A percentile compares a stretch with the other conserved stretches of the same genome.
These are phyloP conservation scores for Solanum peruvianum DNA, from an alignment of 257 asterid species.

Conservation along the genomic window DNA sequence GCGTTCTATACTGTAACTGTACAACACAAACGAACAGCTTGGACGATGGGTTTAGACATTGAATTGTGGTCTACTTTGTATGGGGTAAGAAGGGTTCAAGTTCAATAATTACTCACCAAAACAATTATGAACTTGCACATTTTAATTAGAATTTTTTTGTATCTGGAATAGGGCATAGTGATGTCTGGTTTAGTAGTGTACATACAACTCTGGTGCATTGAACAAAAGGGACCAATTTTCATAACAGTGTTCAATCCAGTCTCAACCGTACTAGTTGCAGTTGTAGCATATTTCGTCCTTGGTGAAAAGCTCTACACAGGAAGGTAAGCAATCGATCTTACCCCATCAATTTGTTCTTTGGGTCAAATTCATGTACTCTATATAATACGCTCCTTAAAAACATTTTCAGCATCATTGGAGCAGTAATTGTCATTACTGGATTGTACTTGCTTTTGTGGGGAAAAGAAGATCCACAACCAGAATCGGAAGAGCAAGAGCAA, in stretches of 20 bases:
- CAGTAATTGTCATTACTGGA: conserved; percentile 40
- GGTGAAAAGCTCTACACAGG: conserved; percentile 61
- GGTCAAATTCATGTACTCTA: background rate
- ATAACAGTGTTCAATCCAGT: conserved; percentile 71
- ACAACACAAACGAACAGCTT: conserved; percentile 37
- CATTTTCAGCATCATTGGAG: conserved; percentile 54
- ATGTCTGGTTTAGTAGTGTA: conserved; percentile 44
- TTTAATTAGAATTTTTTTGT: background rate
- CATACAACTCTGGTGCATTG: conserved; percentile 59
- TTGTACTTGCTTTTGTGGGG: conserved; percentile 74
- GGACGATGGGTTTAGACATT: conserved; percentile 60
- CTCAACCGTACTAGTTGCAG: conserved; percentile 43
- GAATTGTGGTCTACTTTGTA: conserved; percentile 64
- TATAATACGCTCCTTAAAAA: background rate
- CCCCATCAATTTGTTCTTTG: background rate
- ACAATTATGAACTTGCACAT: no score
- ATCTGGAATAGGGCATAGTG: conserved; percentile 40
- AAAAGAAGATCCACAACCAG: conserved; percentile 38
- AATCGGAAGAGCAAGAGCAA: conserved; percentile 6
- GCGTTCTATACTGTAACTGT: conserved; percentile 46
- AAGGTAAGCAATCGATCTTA: conserved; percentile 35
- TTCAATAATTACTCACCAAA: no score
- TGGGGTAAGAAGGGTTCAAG: conserved; percentile 30
- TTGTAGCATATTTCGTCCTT: conserved; percentile 43
- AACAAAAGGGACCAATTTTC: conserved; percentile 63